These are phyloP conservation scores for Pythium vanterpoolii DNA, from an alignment of 352 stramenopile species.

Conservation along the genomic window DNA sequence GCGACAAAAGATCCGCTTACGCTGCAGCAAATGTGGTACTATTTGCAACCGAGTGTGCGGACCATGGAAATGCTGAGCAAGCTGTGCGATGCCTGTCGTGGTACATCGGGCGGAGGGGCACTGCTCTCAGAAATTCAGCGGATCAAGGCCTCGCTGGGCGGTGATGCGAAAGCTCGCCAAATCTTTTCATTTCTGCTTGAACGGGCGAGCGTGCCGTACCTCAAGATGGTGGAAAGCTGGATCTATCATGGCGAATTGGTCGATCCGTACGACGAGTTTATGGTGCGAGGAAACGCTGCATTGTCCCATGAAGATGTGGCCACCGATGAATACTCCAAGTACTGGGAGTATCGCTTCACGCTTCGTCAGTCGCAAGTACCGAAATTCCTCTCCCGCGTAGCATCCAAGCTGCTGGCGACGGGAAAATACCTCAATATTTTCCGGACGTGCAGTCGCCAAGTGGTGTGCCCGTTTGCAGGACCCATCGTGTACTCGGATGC, in stretches of 20 bases:
- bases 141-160: conserved; percentile 73
- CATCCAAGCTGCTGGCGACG: conserved; percentile 85
- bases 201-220: conserved; percentile 79
- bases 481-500: conserved; percentile 61
- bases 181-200: conserved; percentile 86
- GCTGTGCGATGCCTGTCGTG: conserved; percentile 68
- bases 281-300: conserved; percentile 81
- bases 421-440: conserved; percentile 94
- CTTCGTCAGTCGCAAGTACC: conserved; percentile 73
- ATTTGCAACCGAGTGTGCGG: conserved; percentile 87
- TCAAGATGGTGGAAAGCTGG: conserved; percentile 90
- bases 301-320: conserved; percentile 82
- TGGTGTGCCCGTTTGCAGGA: conserved; percentile 78
- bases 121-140: conserved; percentile 90
- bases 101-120: conserved; percentile 83
- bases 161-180: conserved; percentile 71
- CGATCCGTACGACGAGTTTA: conserved; percentile 91
- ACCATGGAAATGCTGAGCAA: conserved; percentile 92
- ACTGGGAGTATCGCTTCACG: conserved; percentile 88
- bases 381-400: conserved; percentile 73
- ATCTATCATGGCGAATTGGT: conserved; percentile 88
- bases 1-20: conserved; percentile 44
- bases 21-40: conserved; percentile 92
- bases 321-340: conserved; percentile 87
- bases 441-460: conserved; percentile 68